Evolutionary conservation across 352 stramenopile genomes (phyloP).

Genomic region (Plasmopara muralis): DNA sequence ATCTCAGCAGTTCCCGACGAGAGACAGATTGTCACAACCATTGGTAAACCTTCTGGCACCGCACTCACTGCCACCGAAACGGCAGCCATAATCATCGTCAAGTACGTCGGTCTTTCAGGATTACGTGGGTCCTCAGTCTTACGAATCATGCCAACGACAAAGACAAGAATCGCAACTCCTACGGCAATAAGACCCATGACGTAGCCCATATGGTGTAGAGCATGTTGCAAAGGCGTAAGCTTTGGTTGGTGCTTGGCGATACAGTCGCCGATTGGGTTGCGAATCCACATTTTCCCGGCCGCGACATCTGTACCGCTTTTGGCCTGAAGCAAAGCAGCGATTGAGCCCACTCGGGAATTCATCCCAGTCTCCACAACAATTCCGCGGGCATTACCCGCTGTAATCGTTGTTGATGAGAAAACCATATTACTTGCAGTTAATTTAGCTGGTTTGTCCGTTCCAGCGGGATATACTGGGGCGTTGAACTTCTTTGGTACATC

Average conservation of each 20-base stretch:
- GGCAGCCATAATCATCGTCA: constrained; percentile 94
- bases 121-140: constrained; percentile 46
- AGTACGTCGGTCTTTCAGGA: constrained; percentile 69
- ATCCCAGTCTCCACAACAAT: constrained; percentile 74
- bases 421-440: constrained; percentile 85
- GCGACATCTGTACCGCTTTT: constrained; percentile 19
- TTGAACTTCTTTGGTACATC: constrained; percentile 72
- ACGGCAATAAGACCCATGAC: constrained; percentile 84
- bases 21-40: constrained; percentile 79
- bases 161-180: constrained; percentile 80
- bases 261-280: constrained; percentile 47
- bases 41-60: constrained; percentile 68
- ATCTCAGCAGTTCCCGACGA: constrained; percentile 66
- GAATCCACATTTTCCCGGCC: constrained; percentile 29
- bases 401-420: constrained; percentile 89
- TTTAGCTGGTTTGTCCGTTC: constrained; percentile 27
- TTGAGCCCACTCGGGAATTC: constrained; percentile 63
- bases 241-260: constrained; percentile 62
- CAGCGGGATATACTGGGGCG: constrained; percentile 11
- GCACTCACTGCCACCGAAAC: constrained; percentile 84
- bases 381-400: constrained; percentile 57
- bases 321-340: constrained; percentile 50
- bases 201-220: constrained; percentile 93
- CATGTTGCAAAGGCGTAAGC: constrained; percentile 84
- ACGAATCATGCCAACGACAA: constrained; percentile 80